phyloP scores from a whole-genome alignment of 306 rosid genomes.

The Cucumis melo region DNA sequence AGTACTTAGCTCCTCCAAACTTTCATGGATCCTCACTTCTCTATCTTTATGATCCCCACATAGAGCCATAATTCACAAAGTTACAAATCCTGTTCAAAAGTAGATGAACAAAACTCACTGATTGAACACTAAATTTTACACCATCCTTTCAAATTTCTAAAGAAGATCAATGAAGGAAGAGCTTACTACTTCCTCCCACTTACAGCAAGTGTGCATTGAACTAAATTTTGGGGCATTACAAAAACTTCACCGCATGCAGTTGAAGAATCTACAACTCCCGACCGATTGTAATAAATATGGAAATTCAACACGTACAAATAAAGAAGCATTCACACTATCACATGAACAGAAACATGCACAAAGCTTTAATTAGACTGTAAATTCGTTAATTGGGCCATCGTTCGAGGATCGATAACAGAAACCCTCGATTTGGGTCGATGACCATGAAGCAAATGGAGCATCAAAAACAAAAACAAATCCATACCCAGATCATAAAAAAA shows the following conservation, averaged over 20 bases:
- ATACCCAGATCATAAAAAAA: constrained; percentile 45
- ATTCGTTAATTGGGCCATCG: neutral
- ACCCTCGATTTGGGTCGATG: constrained; percentile 5
- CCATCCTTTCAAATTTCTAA: neutral
- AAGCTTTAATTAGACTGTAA: neutral
- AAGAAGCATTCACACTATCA: constrained; percentile 1
- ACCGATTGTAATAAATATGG: neutral
- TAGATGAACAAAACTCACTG: constrained; percentile 4
- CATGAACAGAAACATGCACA: constrained; percentile 1
- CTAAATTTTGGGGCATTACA: constrained; percentile 3
- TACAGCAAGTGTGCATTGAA: constrained; percentile 16
- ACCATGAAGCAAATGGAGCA: neutral
- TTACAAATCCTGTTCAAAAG: neutral
- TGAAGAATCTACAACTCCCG: constrained; percentile 1
- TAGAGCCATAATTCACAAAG: constrained; percentile 43
- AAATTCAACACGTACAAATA: neutral
- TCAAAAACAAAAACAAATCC: constrained; percentile 4
- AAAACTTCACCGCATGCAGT: neutral
- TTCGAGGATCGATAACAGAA: neutral
- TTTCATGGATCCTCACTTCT: constrained; percentile 71
- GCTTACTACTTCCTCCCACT: neutral
- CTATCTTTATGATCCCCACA: constrained; percentile 33
- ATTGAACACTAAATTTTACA: neutral
- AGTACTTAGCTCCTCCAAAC: constrained; percentile 75
- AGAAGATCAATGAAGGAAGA: constrained; percentile 7